Evolutionary conservation across 371 early-diverging fungal species (phyloP).

Genomic region (Dipsacomyces acuminosporus): DNA sequence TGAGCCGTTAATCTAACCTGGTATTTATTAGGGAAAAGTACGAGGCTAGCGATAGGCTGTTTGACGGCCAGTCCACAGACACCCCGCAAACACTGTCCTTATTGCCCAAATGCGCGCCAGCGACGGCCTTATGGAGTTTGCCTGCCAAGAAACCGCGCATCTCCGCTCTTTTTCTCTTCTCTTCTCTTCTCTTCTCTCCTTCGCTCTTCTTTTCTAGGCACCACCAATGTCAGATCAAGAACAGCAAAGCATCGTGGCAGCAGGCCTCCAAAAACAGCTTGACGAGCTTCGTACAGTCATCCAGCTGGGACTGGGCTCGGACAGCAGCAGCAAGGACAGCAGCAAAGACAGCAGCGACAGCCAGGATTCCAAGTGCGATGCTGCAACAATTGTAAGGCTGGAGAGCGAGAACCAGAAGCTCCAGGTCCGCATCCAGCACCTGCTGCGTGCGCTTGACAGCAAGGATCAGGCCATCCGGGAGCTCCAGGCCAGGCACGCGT

Average conservation of each 20-base stretch:
- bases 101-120: too few relatives aligned
- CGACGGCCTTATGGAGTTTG: too few relatives aligned
- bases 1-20: too few relatives aligned
- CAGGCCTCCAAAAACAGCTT: constrained; percentile 33
- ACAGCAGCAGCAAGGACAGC: neutral
- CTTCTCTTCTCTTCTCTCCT: too few relatives aligned
- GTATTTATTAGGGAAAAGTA: too few relatives aligned
- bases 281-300: constrained; percentile 29
- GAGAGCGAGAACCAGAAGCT: constrained; percentile 21
- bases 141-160: too few relatives aligned
- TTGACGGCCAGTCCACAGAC: too few relatives aligned
- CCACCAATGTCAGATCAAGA: neutral
- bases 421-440: constrained; percentile 26
- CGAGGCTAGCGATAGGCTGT: too few relatives aligned
- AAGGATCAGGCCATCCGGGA: constrained; percentile 14
- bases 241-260: constrained; percentile 6
- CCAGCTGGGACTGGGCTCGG: too few relatives aligned
- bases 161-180: too few relatives aligned
- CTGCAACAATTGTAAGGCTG: constrained; percentile 1
- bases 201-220: too few relatives aligned
- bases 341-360: neutral
- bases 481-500: constrained; percentile 4
- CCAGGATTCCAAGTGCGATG: neutral
- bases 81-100: too few relatives aligned
- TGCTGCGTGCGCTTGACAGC: constrained; percentile 31